These are phyloP conservation scores for Lepiota brunneoincarnata DNA, from an alignment of 768 basidiomycete species.

Conservation along the genomic window DNA sequence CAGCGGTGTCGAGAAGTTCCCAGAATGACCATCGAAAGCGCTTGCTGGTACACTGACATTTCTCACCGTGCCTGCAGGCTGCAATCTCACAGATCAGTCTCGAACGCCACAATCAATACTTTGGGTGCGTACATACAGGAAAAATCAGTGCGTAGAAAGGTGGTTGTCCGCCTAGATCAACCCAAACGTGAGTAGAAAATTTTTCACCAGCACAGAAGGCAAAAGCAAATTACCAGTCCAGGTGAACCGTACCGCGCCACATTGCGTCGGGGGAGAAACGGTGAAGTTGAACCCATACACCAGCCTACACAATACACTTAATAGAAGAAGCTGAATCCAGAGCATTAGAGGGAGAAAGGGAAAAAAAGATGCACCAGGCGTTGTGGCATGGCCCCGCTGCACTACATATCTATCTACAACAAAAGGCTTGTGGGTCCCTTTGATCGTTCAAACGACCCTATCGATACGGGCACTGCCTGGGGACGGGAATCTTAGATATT, in stretches of 20 bases:
- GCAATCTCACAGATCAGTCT: background rate
- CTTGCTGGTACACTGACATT: slow-evolving; percentile 24
- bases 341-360: slow-evolving; percentile 12
- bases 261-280: slow-evolving; percentile 21
- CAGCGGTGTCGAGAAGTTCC: slow-evolving; percentile 18
- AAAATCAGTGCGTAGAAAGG: slow-evolving; percentile 25
- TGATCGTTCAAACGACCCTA: too few species aligned
- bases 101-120: too few species aligned
- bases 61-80: slow-evolving; percentile 22
- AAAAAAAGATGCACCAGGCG: background rate
- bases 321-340: slow-evolving; percentile 6
- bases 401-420: background rate
- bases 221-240: slow-evolving; percentile 22
- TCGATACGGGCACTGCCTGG: too few species aligned
- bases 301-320: background rate
- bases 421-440: too few species aligned
- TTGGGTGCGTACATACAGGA: slow-evolving; percentile 15
- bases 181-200: background rate
- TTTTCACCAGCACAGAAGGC: background rate
- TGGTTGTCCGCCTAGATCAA: slow-evolving; percentile 21
- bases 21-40: slow-evolving; percentile 15
- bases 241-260: slow-evolving; percentile 20
- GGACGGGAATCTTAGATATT: background rate
- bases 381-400: background rate
- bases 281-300: slow-evolving; percentile 20